Base-by-base conservation (phyloP, 495 filamentous ascomycete species). In the Bombardia bombarda region DNA sequence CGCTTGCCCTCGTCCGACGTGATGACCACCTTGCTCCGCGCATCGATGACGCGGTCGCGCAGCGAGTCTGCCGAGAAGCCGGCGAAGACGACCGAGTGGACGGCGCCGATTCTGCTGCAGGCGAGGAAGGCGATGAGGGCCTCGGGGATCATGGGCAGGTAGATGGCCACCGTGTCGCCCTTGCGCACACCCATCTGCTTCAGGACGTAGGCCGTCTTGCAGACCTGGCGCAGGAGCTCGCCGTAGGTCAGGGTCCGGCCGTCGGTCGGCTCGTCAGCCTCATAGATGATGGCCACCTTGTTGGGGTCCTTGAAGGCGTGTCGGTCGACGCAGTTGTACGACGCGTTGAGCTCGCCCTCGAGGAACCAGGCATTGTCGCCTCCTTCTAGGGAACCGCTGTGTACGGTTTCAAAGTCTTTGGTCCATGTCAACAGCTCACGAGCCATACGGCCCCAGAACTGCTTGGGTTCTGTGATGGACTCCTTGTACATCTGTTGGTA, bases 121-220 rank as follows among this genome's bases (percentile, higher is more conserved):
- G 93, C 92, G 19, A 99, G 73, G 69, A 99, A 84, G 22, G 93
- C 83, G 56, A 97, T 72, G 38, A 97, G 47, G 3, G 92, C 92
- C 66, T 97, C 93, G 25, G 92, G 92, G 59, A 99, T 90, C 92
- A 99, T 99, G 61, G 92, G 92, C 46, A 99, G 71, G 73, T 99
- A 99, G 54, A 99, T 81, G 40, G 87, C 93, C 34, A 99, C 89
- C 3, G 90, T 94, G 63, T 99, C 93, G 25, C 92, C 92, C 75
- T 96, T 97, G 73, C 85, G 83, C 43, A 99, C 90, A 45, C 92
- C 93, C 78, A 93, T 87, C 72, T 86, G 73, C 74, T 86, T 92
- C 49, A 99, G 74, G 14, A 88, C 82, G 63, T 85, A 83, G 37
- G 92, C 80, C 18, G 87, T 75, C 58, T 81, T 84, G 43, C 82